Evolutionary conservation across 2,329 filamentous ascomycete genomes (phyloP), one percentile per base, ranked within the genome.

Genomic region (Purpureocillium lavendulum): DNA sequence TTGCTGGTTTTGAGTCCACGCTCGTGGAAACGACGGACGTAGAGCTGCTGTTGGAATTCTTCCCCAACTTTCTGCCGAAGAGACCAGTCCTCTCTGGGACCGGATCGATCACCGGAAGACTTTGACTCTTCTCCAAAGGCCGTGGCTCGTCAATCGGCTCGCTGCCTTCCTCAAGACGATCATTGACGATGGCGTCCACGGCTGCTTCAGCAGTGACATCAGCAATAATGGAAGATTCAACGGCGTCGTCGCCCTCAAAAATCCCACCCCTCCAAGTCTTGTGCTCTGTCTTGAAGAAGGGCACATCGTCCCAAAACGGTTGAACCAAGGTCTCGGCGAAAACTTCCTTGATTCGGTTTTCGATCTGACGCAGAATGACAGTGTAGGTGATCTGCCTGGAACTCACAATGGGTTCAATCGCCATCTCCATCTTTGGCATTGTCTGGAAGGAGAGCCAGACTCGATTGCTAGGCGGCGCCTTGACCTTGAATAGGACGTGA

Each of bases 251-350:
- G 21, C 71, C 70, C 26, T 74, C 70, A 54, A 79, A 98, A 15
- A 97, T 84, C 0, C 92, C 92, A 10, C 90, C 92, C 49, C 92
- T 76, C 71, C 87, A 88, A 15, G 69, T 65, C 57, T 95, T 87
- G 41, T 77, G 69, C 40, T 81, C 73, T 0, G 88, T 97, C 50
- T 84, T 79, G 56, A 87, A 83, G 60, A 98, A 97, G 0, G 92
- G 88, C 17, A 87, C 75, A 57, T 98, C 92, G 48, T 98, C 92
- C 90, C 92, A 98, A 56, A 94, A 94, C 0, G 92, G 92, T 40
- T 83, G 70, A 2, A 98, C 92, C 15, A 97, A 61, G 1, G 88
- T 95, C 63, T 98, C 92, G 9, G 84, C 86, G 44, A 98, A 74
- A 8, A 96, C 88, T 60, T 96, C 89, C 54, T 94, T 85, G 57